These are phyloP conservation scores for Flaveria trinervia DNA, from an alignment of 129 eudicot species.

Conservation along the genomic window DNA sequence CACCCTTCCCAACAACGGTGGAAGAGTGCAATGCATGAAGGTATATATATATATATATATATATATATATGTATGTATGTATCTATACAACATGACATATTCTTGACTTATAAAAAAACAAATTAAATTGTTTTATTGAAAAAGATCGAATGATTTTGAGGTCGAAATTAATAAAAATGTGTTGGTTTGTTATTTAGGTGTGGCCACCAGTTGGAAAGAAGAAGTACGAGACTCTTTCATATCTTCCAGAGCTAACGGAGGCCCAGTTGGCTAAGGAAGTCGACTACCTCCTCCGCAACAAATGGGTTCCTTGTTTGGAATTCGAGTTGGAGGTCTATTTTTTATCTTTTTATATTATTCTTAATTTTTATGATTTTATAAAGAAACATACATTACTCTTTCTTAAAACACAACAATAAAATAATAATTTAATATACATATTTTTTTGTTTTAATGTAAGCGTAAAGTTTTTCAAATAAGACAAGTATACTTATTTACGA, in stretches of 20 bases:
- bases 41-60: too few relatives aligned
- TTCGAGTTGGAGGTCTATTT: constrained; percentile 52
- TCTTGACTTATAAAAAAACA: too few relatives aligned
- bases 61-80: too few relatives aligned
- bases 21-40: constrained; percentile 67
- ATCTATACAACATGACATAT: too few relatives aligned
- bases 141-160: not conserved
- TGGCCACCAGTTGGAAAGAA: constrained; percentile 59
- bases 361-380: not conserved
- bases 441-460: too few relatives aligned
- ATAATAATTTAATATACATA: too few relatives aligned
- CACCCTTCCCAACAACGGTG: constrained; percentile 57
- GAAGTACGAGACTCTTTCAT: constrained; percentile 76
- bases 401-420: too few relatives aligned
- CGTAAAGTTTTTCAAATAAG: too few relatives aligned
- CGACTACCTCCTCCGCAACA: constrained; percentile 56
- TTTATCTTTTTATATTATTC: not conserved
- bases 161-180: not conserved
- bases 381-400: too few relatives aligned
- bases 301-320: constrained; percentile 75
- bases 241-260: constrained; percentile 53
- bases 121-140: not conserved
- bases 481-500: too few relatives aligned
- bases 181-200: constrained; percentile 1
- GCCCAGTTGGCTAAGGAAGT: constrained; percentile 46